phyloP scores from a whole-genome alignment of 176 grass and related monocot species.

The Lolium multiflorum region DNA sequence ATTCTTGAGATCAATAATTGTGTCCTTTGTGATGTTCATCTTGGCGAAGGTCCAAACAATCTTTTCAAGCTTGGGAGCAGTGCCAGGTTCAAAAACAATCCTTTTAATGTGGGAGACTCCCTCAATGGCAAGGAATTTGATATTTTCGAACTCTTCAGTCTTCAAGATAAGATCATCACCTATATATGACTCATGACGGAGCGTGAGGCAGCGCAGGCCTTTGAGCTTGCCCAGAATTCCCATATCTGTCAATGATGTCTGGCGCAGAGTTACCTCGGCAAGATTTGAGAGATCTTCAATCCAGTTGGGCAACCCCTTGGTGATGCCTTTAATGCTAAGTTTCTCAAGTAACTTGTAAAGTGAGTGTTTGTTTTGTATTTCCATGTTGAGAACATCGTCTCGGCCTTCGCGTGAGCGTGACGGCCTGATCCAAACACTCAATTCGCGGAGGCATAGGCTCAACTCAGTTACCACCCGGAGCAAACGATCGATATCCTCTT shows the following conservation, averaged over 20 bases:
- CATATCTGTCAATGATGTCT: not conserved
- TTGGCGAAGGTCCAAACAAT: not conserved
- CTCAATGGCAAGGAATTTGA: not conserved
- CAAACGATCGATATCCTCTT: not conserved
- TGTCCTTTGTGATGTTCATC: not conserved
- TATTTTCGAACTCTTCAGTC: not conserved
- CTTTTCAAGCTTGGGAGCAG: not conserved
- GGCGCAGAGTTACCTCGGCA: conserved; percentile 1
- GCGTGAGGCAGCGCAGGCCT: not conserved
- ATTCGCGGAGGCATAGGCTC: not conserved
- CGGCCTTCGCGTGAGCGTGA: no score
- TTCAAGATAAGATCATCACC: not conserved
- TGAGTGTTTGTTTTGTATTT: not conserved
- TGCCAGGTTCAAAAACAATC: not conserved
- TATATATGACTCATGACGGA: conserved; percentile 7
- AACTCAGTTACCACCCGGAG: not conserved
- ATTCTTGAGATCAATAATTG: not conserved
- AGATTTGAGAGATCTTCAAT: not conserved
- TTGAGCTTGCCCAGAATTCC: not conserved
- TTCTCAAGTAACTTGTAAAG: conserved; percentile 16
- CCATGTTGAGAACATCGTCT: not conserved
- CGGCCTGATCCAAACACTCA: not conserved
- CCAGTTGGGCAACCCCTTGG: not conserved
- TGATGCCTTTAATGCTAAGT: not conserved
- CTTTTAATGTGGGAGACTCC: not conserved